Percentiles rank a stretch among this genome's conserved stretches.
Conservation (phyloP, 768 basidiomycete genomes). For the Serendipita sp. region DNA sequence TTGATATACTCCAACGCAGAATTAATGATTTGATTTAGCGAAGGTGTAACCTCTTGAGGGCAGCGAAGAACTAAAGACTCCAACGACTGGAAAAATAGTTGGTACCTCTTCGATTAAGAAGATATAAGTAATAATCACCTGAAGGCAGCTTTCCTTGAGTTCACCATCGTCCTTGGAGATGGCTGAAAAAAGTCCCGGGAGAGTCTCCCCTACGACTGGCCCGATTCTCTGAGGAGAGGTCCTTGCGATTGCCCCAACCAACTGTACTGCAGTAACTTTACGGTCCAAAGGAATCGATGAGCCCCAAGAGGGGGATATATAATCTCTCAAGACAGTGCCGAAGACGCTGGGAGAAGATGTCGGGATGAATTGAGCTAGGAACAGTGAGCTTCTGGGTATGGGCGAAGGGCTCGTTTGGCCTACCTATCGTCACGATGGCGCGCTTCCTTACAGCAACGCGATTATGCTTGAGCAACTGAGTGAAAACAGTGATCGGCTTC, state of each 20-base stretch:
- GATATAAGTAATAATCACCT: constrained; percentile 26
- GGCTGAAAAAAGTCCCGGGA: constrained; percentile 55
- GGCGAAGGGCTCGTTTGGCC: background rate
- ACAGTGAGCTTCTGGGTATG: background rate
- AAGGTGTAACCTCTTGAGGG: constrained; percentile 64
- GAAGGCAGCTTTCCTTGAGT: constrained; percentile 59
- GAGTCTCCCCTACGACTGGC: constrained; percentile 39
- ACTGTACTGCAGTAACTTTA: constrained; percentile 60
- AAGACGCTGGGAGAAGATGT: constrained; percentile 50
- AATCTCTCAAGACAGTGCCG: constrained; percentile 36
- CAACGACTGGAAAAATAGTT: constrained; percentile 38
- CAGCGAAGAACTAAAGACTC: constrained; percentile 74
- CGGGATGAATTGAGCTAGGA: constrained; percentile 56
- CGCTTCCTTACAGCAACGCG: constrained; percentile 86
- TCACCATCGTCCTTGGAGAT: constrained; percentile 68
- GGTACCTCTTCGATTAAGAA: constrained; percentile 3
- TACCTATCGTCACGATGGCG: constrained; percentile 56
- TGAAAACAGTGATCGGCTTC: constrained; percentile 48
- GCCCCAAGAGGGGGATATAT: constrained; percentile 43
- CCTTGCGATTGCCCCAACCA: constrained; percentile 64
- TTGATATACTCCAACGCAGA: constrained; percentile 66
- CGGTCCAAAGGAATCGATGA: constrained; percentile 40
- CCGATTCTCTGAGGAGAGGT: constrained; percentile 54
- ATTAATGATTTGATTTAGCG: constrained; percentile 49
- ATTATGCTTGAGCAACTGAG: constrained; percentile 52